Base-by-base conservation (phyloP, 805 yeast species). In the Saccharomycopsis guyanensis region DNA sequence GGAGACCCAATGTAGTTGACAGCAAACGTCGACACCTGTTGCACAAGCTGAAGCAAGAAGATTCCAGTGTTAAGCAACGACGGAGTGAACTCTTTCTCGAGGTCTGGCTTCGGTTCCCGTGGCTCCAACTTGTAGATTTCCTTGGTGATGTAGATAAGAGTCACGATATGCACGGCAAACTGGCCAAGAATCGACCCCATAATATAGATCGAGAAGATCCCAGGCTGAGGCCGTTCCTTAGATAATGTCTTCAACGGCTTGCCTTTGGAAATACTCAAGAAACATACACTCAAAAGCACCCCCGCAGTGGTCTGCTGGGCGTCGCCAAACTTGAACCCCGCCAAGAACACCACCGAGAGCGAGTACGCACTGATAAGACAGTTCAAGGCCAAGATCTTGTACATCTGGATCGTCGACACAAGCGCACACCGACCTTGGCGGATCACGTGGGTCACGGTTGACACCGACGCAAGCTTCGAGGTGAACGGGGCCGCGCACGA, bases 401-500 rank as follows among this genome's bases (percentile, higher is more conserved):
- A 93, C 98, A 93, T 93, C 70, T 93, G 98, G 61, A 93, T 89
- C 6, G 98, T 93, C 15, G 96, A 86, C 38, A 93, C 96, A 55
- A 93, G 73, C 5, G 98, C 96, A 72, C 96, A 86, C 68, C 98
- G 87, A 55, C 98, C 98, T 72, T 93, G 97, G 67, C 98, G 88
- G 56, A 93, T 78, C 55, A 93, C 85, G 61, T 88, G 82, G 44
- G 95, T 85, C 46, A 93, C 96, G 46, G 98, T 82, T 46, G 89
- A 76, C 27, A 93, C 98, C 59, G 83, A 85, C 22, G 96, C 78
- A 54, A 93, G 75, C 63, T 93, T 93, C 20, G 97, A 89, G 16
- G 98, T 93, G 65, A 93, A 87, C 40, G 98, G 98, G 29, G 98
- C 98, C 46, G 98, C 98, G 58, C 94, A 96, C 20, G 97, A 89